phyloP scores from a whole-genome alignment of 2,329 filamentous ascomycete genomes.

The Aspergillus versicolor region DNA sequence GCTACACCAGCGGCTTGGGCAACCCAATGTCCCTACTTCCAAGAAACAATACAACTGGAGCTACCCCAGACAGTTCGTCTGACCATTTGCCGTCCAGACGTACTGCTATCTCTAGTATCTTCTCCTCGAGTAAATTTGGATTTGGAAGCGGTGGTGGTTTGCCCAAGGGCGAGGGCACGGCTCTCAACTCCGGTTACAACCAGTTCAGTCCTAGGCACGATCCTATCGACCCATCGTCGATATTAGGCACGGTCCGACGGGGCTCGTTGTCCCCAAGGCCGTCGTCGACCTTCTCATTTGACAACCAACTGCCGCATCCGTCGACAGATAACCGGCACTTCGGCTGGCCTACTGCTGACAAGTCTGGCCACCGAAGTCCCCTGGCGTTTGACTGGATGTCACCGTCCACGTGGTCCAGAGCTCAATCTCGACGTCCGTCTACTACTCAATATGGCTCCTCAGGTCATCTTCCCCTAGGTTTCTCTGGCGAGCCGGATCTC shows the following conservation, averaged over 20 bases:
- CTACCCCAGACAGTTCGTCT: constrained; percentile 43
- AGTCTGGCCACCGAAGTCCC: constrained; percentile 54
- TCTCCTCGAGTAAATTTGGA: constrained; percentile 41
- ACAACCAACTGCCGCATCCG: constrained; percentile 65
- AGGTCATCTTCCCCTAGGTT: constrained; percentile 57
- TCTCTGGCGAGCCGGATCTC: constrained; percentile 51
- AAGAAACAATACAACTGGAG: constrained; percentile 44
- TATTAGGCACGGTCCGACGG: constrained; percentile 42
- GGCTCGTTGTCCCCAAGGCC: constrained; percentile 48
- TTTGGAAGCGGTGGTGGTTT: constrained; percentile 32
- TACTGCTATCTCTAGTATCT: constrained; percentile 44
- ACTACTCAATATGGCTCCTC: constrained; percentile 74
- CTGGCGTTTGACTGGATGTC: constrained; percentile 55
- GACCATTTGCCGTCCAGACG: constrained; percentile 40
- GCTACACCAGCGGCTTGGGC: constrained; percentile 57
- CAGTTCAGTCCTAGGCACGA: constrained; percentile 49
- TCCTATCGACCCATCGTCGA: constrained; percentile 47
- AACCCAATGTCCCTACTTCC: constrained; percentile 50
- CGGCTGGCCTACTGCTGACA: constrained; percentile 61
- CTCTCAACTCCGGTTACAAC: constrained; percentile 43
- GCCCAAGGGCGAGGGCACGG: constrained; percentile 32
- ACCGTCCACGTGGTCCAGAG: constrained; percentile 66
- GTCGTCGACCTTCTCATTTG: constrained; percentile 56
- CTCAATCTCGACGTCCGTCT: constrained; percentile 77
- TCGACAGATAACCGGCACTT: constrained; percentile 77